phyloP scores from a whole-genome alignment of 2,329 filamentous ascomycete species.

The Pyrenophora teres region DNA sequence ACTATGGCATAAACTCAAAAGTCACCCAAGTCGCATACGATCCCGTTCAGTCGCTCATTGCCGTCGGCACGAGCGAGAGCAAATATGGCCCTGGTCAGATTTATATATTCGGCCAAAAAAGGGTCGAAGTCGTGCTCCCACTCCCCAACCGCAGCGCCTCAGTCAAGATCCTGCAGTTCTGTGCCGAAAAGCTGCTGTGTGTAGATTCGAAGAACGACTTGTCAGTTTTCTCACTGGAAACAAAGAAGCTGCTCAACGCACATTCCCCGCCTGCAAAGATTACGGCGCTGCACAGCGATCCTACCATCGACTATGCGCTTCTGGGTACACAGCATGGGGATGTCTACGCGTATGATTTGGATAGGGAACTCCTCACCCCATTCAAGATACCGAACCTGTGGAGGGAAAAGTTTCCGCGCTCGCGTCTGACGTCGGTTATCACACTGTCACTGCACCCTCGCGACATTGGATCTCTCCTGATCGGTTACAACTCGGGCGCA shows the following conservation, averaged over 20 bases:
- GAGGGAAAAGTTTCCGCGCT: constrained; percentile 71
- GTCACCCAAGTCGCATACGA: constrained; percentile 85
- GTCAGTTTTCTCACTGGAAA: constrained; percentile 78
- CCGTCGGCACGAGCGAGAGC: constrained; percentile 86
- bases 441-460: constrained; percentile 84
- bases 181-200: constrained; percentile 80
- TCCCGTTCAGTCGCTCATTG: constrained; percentile 89
- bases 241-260: constrained; percentile 67
- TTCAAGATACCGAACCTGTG: constrained; percentile 89
- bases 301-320: constrained; percentile 91
- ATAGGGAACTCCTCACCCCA: constrained; percentile 74
- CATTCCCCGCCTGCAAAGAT: constrained; percentile 79
- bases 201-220: constrained; percentile 87
- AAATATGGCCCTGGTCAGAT: constrained; percentile 85
- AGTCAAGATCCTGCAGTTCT: constrained; percentile 80
- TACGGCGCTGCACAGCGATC: constrained; percentile 76
- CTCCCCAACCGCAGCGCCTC: constrained; percentile 71
- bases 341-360: constrained; percentile 89
- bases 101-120: constrained; percentile 82
- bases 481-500: constrained; percentile 88
- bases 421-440: constrained; percentile 69
- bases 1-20: constrained; percentile 64
- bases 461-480: constrained; percentile 87
- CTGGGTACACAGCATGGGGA: constrained; percentile 83
- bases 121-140: constrained; percentile 76